Evolutionary conservation across 768 basidiomycete genomes (phyloP).

Genomic region (Termitomyces sp.): DNA sequence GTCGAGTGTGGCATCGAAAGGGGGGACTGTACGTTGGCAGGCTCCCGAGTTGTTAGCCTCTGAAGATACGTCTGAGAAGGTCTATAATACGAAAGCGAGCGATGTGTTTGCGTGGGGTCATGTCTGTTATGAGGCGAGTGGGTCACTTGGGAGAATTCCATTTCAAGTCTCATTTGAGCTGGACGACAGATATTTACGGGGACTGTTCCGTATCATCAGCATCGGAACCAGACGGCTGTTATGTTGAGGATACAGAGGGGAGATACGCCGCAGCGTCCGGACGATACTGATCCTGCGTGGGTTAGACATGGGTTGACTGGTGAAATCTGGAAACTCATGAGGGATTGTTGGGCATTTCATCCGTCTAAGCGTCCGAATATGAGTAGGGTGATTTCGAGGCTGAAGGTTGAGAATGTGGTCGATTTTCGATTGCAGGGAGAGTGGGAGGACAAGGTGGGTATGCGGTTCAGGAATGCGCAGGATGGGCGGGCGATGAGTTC

Average conservation of each 20-base stretch:
- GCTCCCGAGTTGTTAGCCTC: not conserved
- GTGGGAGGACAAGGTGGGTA: not conserved
- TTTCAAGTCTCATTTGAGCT: not conserved
- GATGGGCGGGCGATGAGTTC: not conserved
- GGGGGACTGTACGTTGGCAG: slow-evolving; percentile 5
- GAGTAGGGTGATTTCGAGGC: not conserved
- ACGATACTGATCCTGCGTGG: not conserved
- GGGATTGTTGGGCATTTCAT: not conserved
- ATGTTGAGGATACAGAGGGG: not conserved
- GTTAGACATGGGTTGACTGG: not conserved
- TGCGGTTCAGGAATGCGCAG: not conserved
- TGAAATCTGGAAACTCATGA: not conserved
- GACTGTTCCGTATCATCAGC: not conserved
- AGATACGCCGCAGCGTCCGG: not conserved
- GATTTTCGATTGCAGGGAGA: not conserved
- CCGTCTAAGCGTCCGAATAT: not conserved
- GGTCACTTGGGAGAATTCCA: too few species aligned
- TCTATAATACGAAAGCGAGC: slow-evolving; percentile 1
- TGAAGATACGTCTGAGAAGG: not conserved
- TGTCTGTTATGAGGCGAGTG: slow-evolving; percentile 6
- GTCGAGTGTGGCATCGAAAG: not conserved
- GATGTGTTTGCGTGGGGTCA: slow-evolving; percentile 6
- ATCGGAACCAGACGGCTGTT: not conserved
- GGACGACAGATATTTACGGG: not conserved
- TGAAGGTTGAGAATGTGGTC: not conserved